Base-by-base conservation (phyloP, 208 protist species). In the Leishmania tarentolae region DNA sequence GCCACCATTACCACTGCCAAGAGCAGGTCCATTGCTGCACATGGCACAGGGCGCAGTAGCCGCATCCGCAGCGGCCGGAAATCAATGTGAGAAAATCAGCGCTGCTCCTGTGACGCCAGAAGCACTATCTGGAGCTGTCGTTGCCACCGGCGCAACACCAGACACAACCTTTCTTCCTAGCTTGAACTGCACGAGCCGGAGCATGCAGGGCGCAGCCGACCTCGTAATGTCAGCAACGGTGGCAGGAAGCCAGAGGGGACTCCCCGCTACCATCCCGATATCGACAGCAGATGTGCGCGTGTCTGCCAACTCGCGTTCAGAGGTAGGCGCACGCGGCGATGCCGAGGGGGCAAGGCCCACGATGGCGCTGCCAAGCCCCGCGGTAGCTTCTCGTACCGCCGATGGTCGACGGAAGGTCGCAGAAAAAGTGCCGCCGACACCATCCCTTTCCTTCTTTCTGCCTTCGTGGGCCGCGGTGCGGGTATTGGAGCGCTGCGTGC, bases 391-490 rank as follows among this genome's bases (percentile, higher is more conserved):
- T 24, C 52, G 31, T 24, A 17, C 63, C 2, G 21, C 84, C 3
- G 46, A 57, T 7, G 61, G 21, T 1, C n/a, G 47, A 21, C 24
- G 50, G 31, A 21, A 68, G 17, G 44, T 35, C 4, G 52, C 65
- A n/a, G 57, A 52, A 24, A 57, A 56, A 6, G 61, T 57, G n/a
- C 63, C 63, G 56, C 65, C 52, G 19, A 73, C 68, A 7, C 73
- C 78, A 28, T 74, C 69, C 53, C 82, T 81, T 13, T 80, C 44
- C 53, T 91, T 86, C 40, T 90, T 84, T 56, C 78, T 86, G 9
- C 86, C 72, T 1, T 52, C 59, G 2, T 73, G 74, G 76, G 65
- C 37, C 56, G 87, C 82, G 35, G 69, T 28, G 47, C 84, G 68
- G 4, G 71, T 87, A 65, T 28, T 82, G 70, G 84, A 80, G 53